Conservation (phyloP, 352 stramenopile species). For the Phytophthora macrochlamydospora region DNA sequence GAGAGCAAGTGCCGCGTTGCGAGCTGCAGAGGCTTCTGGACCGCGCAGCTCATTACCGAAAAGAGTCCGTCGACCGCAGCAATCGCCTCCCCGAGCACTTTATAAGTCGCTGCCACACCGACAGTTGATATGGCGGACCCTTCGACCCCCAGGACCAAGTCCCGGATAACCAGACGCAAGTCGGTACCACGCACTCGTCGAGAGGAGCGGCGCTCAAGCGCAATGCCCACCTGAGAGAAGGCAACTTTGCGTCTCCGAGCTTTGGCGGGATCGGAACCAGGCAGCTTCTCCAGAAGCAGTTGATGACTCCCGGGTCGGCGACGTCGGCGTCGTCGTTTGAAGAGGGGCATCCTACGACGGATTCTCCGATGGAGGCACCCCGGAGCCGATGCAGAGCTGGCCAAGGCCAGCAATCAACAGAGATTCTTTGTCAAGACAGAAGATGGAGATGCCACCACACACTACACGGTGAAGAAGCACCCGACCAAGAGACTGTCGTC, state of each 20-base stretch:
- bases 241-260: conserved; percentile 12
- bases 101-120: conserved; percentile 2
- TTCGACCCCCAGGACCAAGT: conserved; percentile 5
- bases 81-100: conserved; percentile 6
- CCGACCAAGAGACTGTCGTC: conserved; percentile 40
- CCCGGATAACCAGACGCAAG: neutral
- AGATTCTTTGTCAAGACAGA: conserved; percentile 1
- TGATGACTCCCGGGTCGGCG: conserved; percentile 36
- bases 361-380: conserved; percentile 33
- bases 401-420: neutral
- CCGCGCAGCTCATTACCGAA: conserved; percentile 24
- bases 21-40: neutral
- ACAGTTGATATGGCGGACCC: conserved; percentile 18
- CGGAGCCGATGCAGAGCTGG: conserved; percentile 3
- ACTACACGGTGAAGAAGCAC: conserved; percentile 20
- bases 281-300: conserved; percentile 35
- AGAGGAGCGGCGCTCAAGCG: conserved; percentile 25
- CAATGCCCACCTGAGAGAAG: conserved; percentile 28
- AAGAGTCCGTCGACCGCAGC: conserved; percentile 26
- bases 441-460: neutral
- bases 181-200: conserved; percentile 18
- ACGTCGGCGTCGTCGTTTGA: conserved; percentile 46
- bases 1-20: neutral
- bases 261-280: conserved; percentile 29
- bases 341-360: conserved; percentile 33